Conservation (phyloP, 2,329 filamentous ascomycete genomes). For the Furcasterigmium sp. region DNA sequence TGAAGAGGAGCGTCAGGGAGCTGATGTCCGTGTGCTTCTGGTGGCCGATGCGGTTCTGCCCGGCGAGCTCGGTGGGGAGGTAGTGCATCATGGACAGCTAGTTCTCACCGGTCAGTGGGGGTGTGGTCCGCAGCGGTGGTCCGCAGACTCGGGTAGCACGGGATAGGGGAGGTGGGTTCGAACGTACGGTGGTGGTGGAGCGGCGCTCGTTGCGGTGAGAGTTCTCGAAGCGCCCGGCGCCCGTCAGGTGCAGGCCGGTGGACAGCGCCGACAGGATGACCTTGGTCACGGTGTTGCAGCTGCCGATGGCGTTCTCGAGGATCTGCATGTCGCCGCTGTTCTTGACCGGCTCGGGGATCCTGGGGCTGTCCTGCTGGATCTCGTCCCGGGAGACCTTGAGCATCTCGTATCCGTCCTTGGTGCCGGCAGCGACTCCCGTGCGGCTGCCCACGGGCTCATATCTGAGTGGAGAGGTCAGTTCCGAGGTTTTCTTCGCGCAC, state of each 20-base stretch:
- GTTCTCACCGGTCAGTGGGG: background rate
- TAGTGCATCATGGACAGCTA: conserved; percentile 50
- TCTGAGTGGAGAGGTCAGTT: conserved; percentile 16
- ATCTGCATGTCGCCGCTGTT: conserved; percentile 40
- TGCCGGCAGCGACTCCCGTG: conserved; percentile 39
- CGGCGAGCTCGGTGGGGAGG: conserved; percentile 36
- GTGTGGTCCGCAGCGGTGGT: background rate
- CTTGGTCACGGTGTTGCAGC: conserved; percentile 46
- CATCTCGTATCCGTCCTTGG: conserved; percentile 49
- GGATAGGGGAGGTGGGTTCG: background rate
- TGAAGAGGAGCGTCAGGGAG: conserved; percentile 50
- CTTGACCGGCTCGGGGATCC: conserved; percentile 41
- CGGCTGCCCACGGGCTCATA: conserved; percentile 45
- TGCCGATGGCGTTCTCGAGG: conserved; percentile 44
- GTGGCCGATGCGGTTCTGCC: conserved; percentile 41
- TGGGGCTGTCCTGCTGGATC: conserved; percentile 40
- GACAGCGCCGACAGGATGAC: conserved; percentile 45
- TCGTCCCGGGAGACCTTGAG: conserved; percentile 46
- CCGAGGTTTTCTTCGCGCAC: background rate
- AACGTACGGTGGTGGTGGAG: conserved; percentile 34
- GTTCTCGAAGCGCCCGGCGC: conserved; percentile 42
- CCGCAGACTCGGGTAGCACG: background rate
- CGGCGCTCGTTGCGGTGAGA: conserved; percentile 44
- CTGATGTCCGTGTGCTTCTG: conserved; percentile 55
- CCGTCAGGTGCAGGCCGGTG: conserved; percentile 37